Base-by-base conservation (phyloP, 2,329 filamentous ascomycete genomes). In the Fusarium concolor region DNA sequence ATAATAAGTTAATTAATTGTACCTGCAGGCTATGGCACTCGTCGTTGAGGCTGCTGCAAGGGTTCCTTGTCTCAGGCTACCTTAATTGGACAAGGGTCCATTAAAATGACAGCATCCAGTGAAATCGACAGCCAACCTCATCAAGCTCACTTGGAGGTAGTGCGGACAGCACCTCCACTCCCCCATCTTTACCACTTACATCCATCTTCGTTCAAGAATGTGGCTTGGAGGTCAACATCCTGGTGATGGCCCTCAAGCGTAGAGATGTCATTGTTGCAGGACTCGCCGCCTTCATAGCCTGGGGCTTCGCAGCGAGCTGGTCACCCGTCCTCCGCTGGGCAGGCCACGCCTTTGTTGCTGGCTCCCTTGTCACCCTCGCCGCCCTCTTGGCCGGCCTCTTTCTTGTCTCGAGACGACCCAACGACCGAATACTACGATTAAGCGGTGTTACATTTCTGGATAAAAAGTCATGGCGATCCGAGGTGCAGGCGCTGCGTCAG, bases 281-380 rank as follows among this genome's bases (percentile, higher is more conserved):
- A 78, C 79, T 91, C 77, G 89, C 86, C 79, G 86, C 85, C 78
- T 93, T 97, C 80, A 84, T 97, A 78, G 90, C 93, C 77, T 98
- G 95, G 95, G 92, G 92, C 66, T 90, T 94, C 78, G 86, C 91
- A 62, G 90, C 93, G 71, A 90, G 92, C 82, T 96, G 92, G 90
- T 84, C 94, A 74, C 94, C 95, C 29, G 82, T 89, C 62, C 83
- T 98, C 70, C 93, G 93, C 78, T 97, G 92, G 86, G 85, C 92
- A 41, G 92, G 92, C 74, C 92, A 97, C 79, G 93, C 94, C 72
- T 93, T 98, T 78, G 82, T 91, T 70, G 80, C 87, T 69, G 95
- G 96, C 69, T 82, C 86, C 67, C 72, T 90, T 66, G 75, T 89
- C 66, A 81, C 89, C 46, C 75, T 85, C 49, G 78, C 86, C 43